Evolutionary conservation across 1,284 basidiomycete genomes (phyloP), one percentile per base, ranked within the genome.

Genomic region (Chondrostereum purpureum): DNA sequence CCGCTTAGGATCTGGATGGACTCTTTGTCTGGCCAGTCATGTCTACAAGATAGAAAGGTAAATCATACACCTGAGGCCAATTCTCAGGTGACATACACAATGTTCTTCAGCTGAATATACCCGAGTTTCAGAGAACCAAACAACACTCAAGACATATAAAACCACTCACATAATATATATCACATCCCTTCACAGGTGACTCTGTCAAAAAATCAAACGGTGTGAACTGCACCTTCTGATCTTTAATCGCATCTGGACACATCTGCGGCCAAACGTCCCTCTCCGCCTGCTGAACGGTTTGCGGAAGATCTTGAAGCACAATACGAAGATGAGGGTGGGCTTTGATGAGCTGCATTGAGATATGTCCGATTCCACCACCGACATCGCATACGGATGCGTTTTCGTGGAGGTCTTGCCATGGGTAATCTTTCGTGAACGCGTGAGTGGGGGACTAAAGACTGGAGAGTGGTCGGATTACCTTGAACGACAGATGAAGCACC

Each of bases 21-120:
- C 37, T 57, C 50, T 13, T 50, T 51, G 34, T 59, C 53, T 4
- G 55, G 54, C 61, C 61, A 63, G 34, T 63, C 58, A 45, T 60
- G 61, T 38, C 49, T 50, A 38, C 6, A 12, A 5, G 6, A 43
- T 10, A 31, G 5, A 34, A 14, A 11, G 17, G 5, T 4, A 10
- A 24, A 23, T 22, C 13, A 17, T 5, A n/a, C n/a, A n/a, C n/a
- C n/a, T n/a, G n/a, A n/a, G n/a, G n/a, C n/a, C n/a, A n/a, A n/a
- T n/a, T n/a, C n/a, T n/a, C n/a, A 19, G n/a, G n/a, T n/a, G 8
- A 27, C 50, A 8, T 31, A 49, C 51, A 52, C 14, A 19, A 52
- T 45, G 11, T 47, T 42, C 14, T 40, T 38, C 17, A 52, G 39
- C 50, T 52, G 6, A 10, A 10, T 4, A 12, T n/a, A 24, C 22